phyloP scores from a whole-genome alignment of 176 grass and related monocot genomes.

The Phoenix dactylifera region DNA sequence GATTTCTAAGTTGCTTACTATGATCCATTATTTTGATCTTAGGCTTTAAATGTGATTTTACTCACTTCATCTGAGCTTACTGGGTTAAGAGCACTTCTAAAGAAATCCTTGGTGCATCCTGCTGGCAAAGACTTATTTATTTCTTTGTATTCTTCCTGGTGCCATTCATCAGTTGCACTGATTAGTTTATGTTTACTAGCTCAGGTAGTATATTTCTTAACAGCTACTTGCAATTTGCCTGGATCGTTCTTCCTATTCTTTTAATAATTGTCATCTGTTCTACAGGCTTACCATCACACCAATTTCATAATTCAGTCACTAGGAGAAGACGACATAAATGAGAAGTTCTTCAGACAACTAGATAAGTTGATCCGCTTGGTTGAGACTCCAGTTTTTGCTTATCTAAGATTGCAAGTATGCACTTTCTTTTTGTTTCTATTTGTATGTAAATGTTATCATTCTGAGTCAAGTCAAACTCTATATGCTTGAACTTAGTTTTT shows the following conservation, averaged over 20 bases:
- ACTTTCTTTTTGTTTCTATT: no score
- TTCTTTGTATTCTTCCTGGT: slow-evolving; percentile 87
- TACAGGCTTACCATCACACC: slow-evolving; percentile 79
- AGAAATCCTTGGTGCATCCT: slow-evolving; percentile 73
- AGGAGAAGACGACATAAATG: slow-evolving; percentile 90
- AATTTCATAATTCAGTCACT: slow-evolving; percentile 87
- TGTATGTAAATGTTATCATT: no score
- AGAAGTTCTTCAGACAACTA: slow-evolving; percentile 85
- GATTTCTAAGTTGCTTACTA: not conserved
- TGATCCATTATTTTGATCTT: slow-evolving; percentile 2
- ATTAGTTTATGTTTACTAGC: slow-evolving; percentile 91
- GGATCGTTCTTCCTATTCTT: slow-evolving; percentile 13
- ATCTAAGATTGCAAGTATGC: slow-evolving; percentile 82
- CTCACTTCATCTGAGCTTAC: slow-evolving; percentile 83
- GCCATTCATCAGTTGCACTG: slow-evolving; percentile 88
- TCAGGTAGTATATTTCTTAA: slow-evolving; percentile 51
- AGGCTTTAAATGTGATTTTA: slow-evolving; percentile 99
- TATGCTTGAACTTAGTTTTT: no score
- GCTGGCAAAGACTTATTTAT: slow-evolving; percentile 78
- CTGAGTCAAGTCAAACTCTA: no score
- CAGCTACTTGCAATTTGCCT: slow-evolving; percentile 4
- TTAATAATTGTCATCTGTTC: slow-evolving; percentile 17
- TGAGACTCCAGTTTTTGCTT: slow-evolving; percentile 97
- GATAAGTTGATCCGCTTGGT: slow-evolving; percentile 89
- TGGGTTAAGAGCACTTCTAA: slow-evolving; percentile 59